Percentiles rank a stretch among this genome's conserved stretches.
Conservation (phyloP, 2,329 filamentous ascomycete genomes). For the Hypoxylon sp. region DNA sequence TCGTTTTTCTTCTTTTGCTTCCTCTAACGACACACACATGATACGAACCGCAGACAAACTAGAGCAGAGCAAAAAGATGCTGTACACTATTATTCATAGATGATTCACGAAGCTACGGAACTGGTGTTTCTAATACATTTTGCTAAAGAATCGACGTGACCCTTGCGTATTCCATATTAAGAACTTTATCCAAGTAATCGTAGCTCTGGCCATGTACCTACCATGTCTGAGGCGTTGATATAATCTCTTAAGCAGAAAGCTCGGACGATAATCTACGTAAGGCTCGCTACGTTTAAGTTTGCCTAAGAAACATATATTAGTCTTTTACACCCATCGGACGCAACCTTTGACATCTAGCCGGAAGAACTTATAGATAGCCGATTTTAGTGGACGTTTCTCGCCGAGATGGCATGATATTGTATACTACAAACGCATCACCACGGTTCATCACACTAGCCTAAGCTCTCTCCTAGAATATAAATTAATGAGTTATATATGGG, state of each 20-base stretch:
- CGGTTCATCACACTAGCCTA: too few species aligned
- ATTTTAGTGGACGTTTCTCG: too few species aligned
- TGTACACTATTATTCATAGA: conserved; percentile 28
- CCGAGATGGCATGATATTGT: too few species aligned
- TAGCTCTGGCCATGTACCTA: not conserved
- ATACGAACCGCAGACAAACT: conserved; percentile 1
- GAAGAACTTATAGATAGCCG: too few species aligned
- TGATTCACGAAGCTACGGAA: conserved; percentile 25
- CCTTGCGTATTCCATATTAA: not conserved
- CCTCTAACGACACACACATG: not conserved
- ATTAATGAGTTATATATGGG: too few species aligned
- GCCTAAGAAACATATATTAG: too few species aligned
- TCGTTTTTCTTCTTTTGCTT: conserved; percentile 1
- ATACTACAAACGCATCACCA: too few species aligned
- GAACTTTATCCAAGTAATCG: not conserved
- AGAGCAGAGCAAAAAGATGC: conserved; percentile 9
- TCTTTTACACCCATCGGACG: too few species aligned
- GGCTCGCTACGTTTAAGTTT: not conserved
- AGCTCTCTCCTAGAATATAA: too few species aligned
- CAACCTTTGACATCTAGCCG: too few species aligned
- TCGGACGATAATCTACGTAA: not conserved
- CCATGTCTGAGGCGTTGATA: not conserved
- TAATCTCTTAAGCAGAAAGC: not conserved
- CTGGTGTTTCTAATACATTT: not conserved
- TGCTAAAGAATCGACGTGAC: not conserved